Evolutionary conservation across 257 asterid species (phyloP).

Genomic region (Lycium ferocissimum): DNA sequence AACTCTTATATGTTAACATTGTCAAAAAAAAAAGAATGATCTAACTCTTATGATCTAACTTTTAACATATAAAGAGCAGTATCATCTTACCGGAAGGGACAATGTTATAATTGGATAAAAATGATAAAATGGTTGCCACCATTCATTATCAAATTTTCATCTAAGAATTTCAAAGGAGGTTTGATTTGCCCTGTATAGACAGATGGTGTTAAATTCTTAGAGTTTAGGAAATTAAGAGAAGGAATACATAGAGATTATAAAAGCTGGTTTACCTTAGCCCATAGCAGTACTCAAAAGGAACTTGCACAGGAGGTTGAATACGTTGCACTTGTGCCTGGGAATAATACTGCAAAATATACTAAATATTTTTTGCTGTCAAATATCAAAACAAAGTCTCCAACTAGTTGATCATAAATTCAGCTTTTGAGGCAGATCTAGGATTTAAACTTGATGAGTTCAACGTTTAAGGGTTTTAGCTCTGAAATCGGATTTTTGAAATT

Average conservation of each 20-base stretch:
- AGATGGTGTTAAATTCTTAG: neutral
- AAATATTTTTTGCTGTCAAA: neutral
- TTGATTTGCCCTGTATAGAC: slow-evolving; percentile 61
- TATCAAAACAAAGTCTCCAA: neutral
- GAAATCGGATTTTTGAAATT: neutral
- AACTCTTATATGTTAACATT: too few species aligned
- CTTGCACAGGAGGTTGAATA: slow-evolving; percentile 39
- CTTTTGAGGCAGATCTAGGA: neutral
- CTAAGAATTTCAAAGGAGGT: slow-evolving; percentile 44
- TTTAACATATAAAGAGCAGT: neutral
- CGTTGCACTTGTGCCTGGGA: slow-evolving; percentile 62
- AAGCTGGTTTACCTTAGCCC: slow-evolving; percentile 50
- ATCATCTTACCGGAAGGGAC: slow-evolving; percentile 51
- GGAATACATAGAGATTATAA: neutral
- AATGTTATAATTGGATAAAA: slow-evolving; percentile 52
- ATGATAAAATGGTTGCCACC: slow-evolving; percentile 66
- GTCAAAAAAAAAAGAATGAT: too few species aligned
- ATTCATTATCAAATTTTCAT: slow-evolving; percentile 70
- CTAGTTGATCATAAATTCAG: neutral
- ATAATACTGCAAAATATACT: slow-evolving; percentile 59
- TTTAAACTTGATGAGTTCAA: neutral
- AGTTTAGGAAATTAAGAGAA: neutral
- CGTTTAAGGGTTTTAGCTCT: neutral
- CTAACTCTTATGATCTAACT: too few species aligned
- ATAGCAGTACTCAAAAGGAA: slow-evolving; percentile 86